A percentile compares a stretch with the other conserved stretches of the same genome.
phyloP scores from a whole-genome alignment of 192 early-diverging fungal species.

The Kappamyces sp. region DNA sequence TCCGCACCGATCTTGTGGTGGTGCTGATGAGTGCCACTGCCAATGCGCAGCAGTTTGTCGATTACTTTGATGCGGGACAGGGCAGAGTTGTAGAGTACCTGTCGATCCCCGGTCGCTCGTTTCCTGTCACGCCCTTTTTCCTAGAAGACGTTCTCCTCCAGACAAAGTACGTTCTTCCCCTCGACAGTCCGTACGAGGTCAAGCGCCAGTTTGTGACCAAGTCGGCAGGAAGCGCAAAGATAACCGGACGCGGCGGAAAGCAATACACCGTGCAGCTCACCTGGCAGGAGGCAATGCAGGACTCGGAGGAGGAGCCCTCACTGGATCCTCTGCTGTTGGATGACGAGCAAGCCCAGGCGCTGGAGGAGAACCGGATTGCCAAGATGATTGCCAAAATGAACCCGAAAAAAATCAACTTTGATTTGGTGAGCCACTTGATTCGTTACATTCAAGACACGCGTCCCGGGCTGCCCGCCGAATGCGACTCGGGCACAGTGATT shows the following conservation, averaged over 20 bases:
- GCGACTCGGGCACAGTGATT: slow-evolving; percentile 52
- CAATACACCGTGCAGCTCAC: slow-evolving; percentile 14
- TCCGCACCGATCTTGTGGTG: slow-evolving; percentile 22
- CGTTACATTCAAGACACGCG: slow-evolving; percentile 28
- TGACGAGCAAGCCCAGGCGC: slow-evolving; percentile 2
- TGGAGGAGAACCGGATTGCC: slow-evolving; percentile 20
- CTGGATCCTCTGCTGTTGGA: slow-evolving; percentile 11
- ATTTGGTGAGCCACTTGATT: slow-evolving; percentile 41
- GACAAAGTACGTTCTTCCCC: slow-evolving; percentile 50
- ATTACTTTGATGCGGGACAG: slow-evolving; percentile 33
- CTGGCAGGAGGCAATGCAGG: background rate
- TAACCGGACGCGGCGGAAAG: slow-evolving; percentile 41
- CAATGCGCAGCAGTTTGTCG: slow-evolving; percentile 46
- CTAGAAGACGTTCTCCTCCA: slow-evolving; percentile 66
- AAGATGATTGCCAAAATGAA: slow-evolving; percentile 39
- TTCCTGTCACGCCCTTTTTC: slow-evolving; percentile 38
- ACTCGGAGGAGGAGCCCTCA: slow-evolving; percentile 15
- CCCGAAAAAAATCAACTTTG: slow-evolving; percentile 46
- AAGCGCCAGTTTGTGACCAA: slow-evolving; percentile 4
- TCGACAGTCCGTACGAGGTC: slow-evolving; percentile 33
- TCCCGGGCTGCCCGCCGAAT: background rate
- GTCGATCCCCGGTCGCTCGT: slow-evolving; percentile 54
- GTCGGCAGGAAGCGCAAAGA: slow-evolving; percentile 27
- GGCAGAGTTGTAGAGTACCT: slow-evolving; percentile 23
- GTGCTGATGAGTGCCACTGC: slow-evolving; percentile 74